These are phyloP conservation scores for Gynostemma pentaphyllum DNA, from an alignment of 306 rosid species.

Conservation along the genomic window DNA sequence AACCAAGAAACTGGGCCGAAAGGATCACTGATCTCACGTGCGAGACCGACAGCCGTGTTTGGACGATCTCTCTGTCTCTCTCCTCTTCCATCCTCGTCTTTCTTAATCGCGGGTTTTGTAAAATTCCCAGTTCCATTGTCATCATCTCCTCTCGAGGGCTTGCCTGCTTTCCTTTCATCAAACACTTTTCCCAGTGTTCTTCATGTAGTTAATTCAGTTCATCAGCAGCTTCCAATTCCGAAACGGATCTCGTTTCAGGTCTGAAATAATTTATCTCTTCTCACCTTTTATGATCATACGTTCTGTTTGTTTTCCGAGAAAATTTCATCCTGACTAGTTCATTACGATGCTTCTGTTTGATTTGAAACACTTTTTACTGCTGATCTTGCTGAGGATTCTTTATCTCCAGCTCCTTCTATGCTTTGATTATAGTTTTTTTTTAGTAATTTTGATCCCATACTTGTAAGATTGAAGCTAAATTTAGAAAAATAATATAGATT, in stretches of 20 bases:
- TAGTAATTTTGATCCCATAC: not conserved
- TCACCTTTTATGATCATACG: no score
- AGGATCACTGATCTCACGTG: not conserved
- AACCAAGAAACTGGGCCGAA: not conserved
- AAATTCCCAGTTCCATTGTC: not conserved
- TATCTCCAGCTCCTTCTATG: no score
- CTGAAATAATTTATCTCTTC: no score
- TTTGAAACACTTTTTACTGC: no score
- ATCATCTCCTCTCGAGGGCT: constrained; percentile 9
- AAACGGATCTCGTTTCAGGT: not conserved
- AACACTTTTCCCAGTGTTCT: constrained; percentile 1
- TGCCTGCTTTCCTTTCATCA: constrained; percentile 5
- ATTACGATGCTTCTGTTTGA: no score
- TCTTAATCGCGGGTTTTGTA: not conserved
- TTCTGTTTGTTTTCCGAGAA: no score
- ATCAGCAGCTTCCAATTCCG: not conserved
- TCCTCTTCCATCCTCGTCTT: not conserved
- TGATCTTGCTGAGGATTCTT: no score
- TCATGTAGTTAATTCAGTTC: constrained; percentile 10
- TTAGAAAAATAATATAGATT: no score
- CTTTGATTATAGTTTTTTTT: no score
- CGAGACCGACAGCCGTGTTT: not conserved
- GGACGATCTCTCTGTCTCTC: not conserved
- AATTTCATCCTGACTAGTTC: no score
- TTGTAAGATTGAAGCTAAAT: not conserved